Evolutionary conservation across 2,329 filamentous ascomycete species (phyloP).

Genomic region (Botrytis galanthina): DNA sequence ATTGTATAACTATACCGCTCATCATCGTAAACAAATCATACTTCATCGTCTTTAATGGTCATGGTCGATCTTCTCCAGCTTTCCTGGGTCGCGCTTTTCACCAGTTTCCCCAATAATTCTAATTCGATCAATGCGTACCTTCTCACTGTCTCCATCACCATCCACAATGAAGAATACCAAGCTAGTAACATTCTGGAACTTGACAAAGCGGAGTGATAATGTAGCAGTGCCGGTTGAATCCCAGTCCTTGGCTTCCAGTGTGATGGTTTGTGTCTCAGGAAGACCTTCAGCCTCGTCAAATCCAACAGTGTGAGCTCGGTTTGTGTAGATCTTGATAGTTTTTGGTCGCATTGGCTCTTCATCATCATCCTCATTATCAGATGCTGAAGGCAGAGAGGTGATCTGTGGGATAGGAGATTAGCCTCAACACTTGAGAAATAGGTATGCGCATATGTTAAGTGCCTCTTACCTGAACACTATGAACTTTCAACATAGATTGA

Average conservation of each 20-base stretch:
- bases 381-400: constrained; percentile 69
- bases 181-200: constrained; percentile 91
- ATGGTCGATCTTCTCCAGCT: constrained; percentile 90
- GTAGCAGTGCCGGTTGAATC: constrained; percentile 72
- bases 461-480: constrained; percentile 64
- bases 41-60: constrained; percentile 53
- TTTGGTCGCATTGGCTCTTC: constrained; percentile 78
- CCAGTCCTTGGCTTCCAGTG: constrained; percentile 76
- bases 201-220: constrained; percentile 80
- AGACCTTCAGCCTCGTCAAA: constrained; percentile 94
- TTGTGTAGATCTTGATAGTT: constrained; percentile 82
- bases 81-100: constrained; percentile 89
- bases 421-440: not conserved
- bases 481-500: constrained; percentile 81
- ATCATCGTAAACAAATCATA: constrained; percentile 20
- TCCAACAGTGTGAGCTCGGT: constrained; percentile 84
- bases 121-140: constrained; percentile 77
- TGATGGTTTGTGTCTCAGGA: constrained; percentile 74
- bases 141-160: constrained; percentile 79
- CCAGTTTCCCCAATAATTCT: constrained; percentile 84
- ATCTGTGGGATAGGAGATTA: constrained; percentile 52
- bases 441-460: not conserved
- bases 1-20: constrained; percentile 10
- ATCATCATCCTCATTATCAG: constrained; percentile 63
- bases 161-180: constrained; percentile 86